Base-by-base conservation (phyloP, 2,329 filamentous ascomycete genomes). In the Alternaria dauci region DNA sequence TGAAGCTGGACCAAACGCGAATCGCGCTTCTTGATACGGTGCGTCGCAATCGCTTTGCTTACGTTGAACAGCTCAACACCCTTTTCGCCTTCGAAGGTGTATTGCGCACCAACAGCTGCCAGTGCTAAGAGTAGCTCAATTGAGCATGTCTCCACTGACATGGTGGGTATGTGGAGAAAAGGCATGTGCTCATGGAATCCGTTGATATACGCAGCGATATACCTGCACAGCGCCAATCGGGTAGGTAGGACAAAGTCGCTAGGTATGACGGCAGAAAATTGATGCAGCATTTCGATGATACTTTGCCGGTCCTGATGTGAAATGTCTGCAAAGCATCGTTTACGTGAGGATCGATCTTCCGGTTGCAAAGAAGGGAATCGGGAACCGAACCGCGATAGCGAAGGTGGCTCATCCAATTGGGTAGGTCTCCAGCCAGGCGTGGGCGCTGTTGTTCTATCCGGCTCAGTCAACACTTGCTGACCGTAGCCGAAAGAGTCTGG, bases 81-180 rank as follows among this genome's bases (percentile, higher is more conserved):
- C 51, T 83, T 76, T 9, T 76, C 75, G 16, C 76, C 75, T 63
- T 87, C 84, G 66, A 86, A 86, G 28, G 83, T 84, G 67, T 90
- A 90, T 67, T 89, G 87, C 0, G 88, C 88, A 12, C 88, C 88
- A 2, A 91, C 86, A 0, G 90, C 88, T 23, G 89, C 81, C 16
- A 92, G 85, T 0, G 89, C 89, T 28, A 93, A 78, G 5, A 91
- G 79, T 4, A 92, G 79, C 73, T 92, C 90, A 0, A 89, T 85
- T 0, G 88, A 86, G n/a, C 87, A 83, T n/a, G 88, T 85, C 8
- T 85, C 85, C 0, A 88, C 84, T 2, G 83, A 82, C 47, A 92
- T 81, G 0, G 89, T 91, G 0, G 90, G 87, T 5, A 91, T 79
- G 71, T 93, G 90, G 28, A 92, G 80, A 62, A 92, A 87, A 0